Evolutionary conservation across 2,329 filamentous ascomycete genomes (phyloP), one percentile per base, ranked within the genome.

Genomic region (Fusarium sp.): DNA sequence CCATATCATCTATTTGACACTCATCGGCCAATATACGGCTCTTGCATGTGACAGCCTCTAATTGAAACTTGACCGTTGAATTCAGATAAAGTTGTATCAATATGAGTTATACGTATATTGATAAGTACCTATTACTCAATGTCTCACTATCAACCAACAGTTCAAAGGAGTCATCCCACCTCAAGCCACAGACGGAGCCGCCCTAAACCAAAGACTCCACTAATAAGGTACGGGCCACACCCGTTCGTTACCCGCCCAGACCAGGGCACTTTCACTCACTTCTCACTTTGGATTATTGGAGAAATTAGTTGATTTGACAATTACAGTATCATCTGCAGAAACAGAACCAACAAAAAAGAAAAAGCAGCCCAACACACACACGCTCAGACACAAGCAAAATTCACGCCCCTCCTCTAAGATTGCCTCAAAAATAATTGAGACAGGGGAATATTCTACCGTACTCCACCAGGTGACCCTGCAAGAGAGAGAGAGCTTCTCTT

Each of bases 121-220:
- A 32, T 6, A 32, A 10, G 26, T 28, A 10, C 26, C 12, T 28
- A 12, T 28, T 28, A 28, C 26, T 28, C 15, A 15, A 36, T 36
- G 17, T n/a, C 34, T 36, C 34, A 36, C 15, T 34, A 34, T 34
- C 17, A 9, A 19, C 34, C 34, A 36, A 24, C 28, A 24, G 30
- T 23, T 50, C 26, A 12, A 38, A 56, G 19, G 20, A 39, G 21
- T 39, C 10, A 28, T 51, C 38, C 43, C n/a, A 21, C 34, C 34
- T 55, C 49, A 68, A 63, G 64, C 60, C 65, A 68, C 65, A 53
- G 44, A 42, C 43, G 64, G 65, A 56, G 30, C 65, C 53, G 57
- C 64, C 46, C 47, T 19, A 58, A 47, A 52, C 19, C 23, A 45
- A 24, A 24, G 40, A 60, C 60, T 57, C 65, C 65, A 68, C 64